Percentiles rank a stretch among this genome's conserved stretches.
These are phyloP conservation scores for Pelargonium cotyledonis DNA, from an alignment of 441 rosid genomes.

Conservation along the genomic window DNA sequence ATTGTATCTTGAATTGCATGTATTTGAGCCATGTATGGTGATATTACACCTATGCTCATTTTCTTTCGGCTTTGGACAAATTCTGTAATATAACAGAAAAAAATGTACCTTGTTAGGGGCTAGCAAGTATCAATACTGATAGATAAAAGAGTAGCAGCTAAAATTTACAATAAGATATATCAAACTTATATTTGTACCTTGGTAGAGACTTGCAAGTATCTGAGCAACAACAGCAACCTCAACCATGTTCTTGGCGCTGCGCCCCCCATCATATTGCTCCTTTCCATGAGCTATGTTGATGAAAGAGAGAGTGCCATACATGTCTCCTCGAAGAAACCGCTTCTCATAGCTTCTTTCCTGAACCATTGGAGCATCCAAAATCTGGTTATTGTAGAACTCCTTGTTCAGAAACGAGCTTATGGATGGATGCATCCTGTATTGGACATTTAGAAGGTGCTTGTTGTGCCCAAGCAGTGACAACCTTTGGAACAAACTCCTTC, in stretches of 20 bases:
- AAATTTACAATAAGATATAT: not conserved
- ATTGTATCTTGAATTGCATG: conserved; percentile 27
- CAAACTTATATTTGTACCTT: not conserved
- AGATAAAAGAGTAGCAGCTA: not conserved
- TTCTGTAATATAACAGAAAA: conserved; percentile 15
- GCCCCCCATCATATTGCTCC: conserved; percentile 4
- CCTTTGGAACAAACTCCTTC: conserved; percentile 11
- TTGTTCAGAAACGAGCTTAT: conserved; percentile 3
- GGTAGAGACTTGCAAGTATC: not conserved
- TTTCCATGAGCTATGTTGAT: conserved; percentile 7
- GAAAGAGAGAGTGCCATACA: conserved; percentile 10
- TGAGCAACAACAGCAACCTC: conserved; percentile 8
- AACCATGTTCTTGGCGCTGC: conserved; percentile 3
- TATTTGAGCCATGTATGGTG: conserved; percentile 37
- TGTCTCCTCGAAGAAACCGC: not conserved
- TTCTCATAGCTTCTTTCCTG: not conserved
- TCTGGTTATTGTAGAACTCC: conserved; percentile 4
- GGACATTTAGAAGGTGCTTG: conserved; percentile 12
- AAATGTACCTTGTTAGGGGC: not conserved
- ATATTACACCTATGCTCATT: conserved; percentile 31
- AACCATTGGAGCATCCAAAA: not conserved
- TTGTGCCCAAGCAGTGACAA: not conserved
- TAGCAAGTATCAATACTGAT: not conserved
- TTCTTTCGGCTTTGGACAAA: conserved; percentile 17
- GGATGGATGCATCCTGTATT: conserved; percentile 17